Evolutionary conservation across 2,329 filamentous ascomycete genomes (phyloP).

Genomic region (Botrytis pseudocinerea): DNA sequence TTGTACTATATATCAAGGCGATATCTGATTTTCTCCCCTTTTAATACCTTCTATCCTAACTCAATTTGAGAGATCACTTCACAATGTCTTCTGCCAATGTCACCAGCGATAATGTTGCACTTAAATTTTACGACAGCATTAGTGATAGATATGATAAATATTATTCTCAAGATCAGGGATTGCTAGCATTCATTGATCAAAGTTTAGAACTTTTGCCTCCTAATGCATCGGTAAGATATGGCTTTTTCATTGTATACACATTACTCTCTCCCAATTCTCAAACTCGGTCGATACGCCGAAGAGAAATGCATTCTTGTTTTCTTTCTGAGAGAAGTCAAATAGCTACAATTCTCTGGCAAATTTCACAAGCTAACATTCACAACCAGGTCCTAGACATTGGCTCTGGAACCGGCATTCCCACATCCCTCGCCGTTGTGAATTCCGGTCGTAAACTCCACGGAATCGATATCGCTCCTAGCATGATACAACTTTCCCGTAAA

Average conservation of each 20-base stretch:
- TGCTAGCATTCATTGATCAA: background rate
- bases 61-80: too few relatives aligned
- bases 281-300: background rate
- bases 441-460: conserved; percentile 2
- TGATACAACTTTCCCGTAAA: background rate
- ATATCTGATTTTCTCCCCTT: background rate
- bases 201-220: background rate
- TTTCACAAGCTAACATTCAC: background rate
- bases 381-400: background rate
- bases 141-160: background rate
- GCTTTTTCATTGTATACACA: background rate
- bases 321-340: background rate
- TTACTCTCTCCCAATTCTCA: background rate
- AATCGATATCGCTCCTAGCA: background rate
- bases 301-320: background rate
- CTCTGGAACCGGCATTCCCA: background rate
- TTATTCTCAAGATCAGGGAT: background rate
- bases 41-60: background rate
- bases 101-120: background rate
- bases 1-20: background rate
- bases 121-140: background rate
- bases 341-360: background rate
- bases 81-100: background rate
- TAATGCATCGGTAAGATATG: background rate
- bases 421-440: background rate